Base-by-base conservation (phyloP, 306 rosid genomes). In the Castanospermum australe region DNA sequence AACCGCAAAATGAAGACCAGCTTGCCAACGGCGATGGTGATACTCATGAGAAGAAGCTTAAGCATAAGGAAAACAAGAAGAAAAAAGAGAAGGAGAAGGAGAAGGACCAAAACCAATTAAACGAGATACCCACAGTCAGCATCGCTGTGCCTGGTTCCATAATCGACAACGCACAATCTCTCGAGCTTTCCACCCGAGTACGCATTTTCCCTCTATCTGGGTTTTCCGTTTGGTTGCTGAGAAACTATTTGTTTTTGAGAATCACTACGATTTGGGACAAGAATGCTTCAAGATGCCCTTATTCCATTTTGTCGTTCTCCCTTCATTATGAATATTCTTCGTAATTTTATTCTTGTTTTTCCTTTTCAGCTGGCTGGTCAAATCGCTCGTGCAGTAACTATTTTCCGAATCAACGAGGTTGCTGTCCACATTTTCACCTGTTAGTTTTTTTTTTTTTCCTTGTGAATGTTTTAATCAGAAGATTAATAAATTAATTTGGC, bases 331-430 rank as follows among this genome's bases (percentile, higher is more conserved):
- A 62, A 45, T 55, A n/a, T 22, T 57, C 39, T n/a, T 55, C 25
- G 36, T 71, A 12, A 6, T 47, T 36, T 61, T 73, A 6, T 2
- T 30, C 8, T 72, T 18, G 1, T 47, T 63, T 62, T 0, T 25
- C 48, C 74, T 33, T 86, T 67, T 59, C 86, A 96, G 99, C 77
- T 96, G 86, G 98, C 97, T 83, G 90, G 99, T 80, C 97, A 91
- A 85, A 91, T 96, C 44, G 97, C 99, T 63, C 99, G 99, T 28
- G 99, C 99, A 5, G 93, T 93, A 14, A 91, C 99, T 12, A 93
- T 96, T 90, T 95, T 95, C 78, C 91, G 96, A 82, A 88, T 95
- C 76, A 86, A 93, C 20, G 99, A 96, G 98, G 99, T 94, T 67
- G 67, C 24, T 73, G 5, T 80, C 32, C 63, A 21, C 82, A 24